A percentile compares a stretch with the other conserved stretches of the same genome.
Evolutionary conservation across 768 basidiomycete genomes (phyloP).

Genomic region (Kwoniella botswanensis): DNA sequence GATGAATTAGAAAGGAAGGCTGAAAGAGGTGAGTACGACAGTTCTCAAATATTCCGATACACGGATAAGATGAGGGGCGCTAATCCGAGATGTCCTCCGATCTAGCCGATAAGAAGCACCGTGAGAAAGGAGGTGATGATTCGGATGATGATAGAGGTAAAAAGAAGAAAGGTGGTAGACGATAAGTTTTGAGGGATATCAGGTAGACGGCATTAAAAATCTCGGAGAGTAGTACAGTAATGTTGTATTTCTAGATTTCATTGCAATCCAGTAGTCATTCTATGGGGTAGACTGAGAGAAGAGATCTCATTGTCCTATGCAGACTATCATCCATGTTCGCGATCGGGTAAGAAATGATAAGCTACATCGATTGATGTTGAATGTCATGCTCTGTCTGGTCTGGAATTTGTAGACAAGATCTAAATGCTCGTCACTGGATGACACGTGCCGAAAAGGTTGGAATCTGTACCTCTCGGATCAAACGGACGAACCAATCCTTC

Average conservation of each 20-base stretch:
- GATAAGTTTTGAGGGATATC: conserved; percentile 13
- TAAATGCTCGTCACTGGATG: too few relatives aligned
- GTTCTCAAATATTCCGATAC: neutral
- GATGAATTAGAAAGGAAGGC: conserved; percentile 92
- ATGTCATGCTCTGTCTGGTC: too few relatives aligned
- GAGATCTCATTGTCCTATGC: too few relatives aligned
- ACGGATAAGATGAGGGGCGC: conserved; percentile 10
- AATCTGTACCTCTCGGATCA: neutral
- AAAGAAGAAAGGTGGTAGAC: conserved; percentile 51
- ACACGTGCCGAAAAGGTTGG: neutral
- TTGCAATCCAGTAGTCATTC: too few relatives aligned
- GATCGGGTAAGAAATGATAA: too few relatives aligned
- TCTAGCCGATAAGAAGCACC: conserved; percentile 63
- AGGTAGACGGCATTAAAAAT: too few relatives aligned
- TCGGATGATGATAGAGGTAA: conserved; percentile 51
- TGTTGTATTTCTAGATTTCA: too few relatives aligned
- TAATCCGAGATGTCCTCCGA: neutral
- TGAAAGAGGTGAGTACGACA: conserved; percentile 69
- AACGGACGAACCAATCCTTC: neutral
- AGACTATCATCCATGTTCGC: too few relatives aligned
- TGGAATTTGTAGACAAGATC: too few relatives aligned
- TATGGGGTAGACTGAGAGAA: too few relatives aligned
- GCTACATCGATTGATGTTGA: too few relatives aligned
- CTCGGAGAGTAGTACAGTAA: too few relatives aligned
- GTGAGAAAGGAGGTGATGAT: conserved; percentile 53